phyloP scores from a whole-genome alignment of 2,329 filamentous ascomycete genomes.

The Penicillium concentricum region DNA sequence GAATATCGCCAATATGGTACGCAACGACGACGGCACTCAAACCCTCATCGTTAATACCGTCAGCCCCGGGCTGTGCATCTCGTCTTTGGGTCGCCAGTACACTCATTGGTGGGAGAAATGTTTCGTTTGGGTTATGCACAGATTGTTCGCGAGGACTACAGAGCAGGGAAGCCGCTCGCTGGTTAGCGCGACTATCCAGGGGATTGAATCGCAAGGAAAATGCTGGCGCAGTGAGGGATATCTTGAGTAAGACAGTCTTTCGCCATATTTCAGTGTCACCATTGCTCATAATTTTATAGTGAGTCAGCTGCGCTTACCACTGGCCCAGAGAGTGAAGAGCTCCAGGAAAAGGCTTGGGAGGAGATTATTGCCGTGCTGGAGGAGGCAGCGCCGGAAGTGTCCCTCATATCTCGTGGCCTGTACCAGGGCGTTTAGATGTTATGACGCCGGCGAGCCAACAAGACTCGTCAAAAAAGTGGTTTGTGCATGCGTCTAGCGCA shows the following conservation, averaged over 20 bases:
- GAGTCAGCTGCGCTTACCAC: constrained; percentile 35
- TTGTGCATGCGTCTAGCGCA: background rate
- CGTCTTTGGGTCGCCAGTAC: constrained; percentile 44
- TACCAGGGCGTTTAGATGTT: constrained; percentile 1
- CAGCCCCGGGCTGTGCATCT: constrained; percentile 47
- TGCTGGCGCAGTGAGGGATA: constrained; percentile 46
- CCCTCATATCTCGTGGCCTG: constrained; percentile 1
- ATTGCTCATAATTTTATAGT: constrained; percentile 26
- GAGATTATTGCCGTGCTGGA: constrained; percentile 41
- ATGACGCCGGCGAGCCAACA: background rate
- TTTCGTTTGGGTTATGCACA: constrained; percentile 35
- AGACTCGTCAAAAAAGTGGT: background rate
- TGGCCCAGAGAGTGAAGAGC: constrained; percentile 34
- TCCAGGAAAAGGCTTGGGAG: constrained; percentile 41
- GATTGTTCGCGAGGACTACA: constrained; percentile 42
- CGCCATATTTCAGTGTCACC: background rate
- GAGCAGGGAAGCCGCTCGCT: constrained; percentile 47
- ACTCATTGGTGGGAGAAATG: constrained; percentile 36
- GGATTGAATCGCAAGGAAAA: constrained; percentile 44
- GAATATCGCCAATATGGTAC: constrained; percentile 33
- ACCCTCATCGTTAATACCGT: constrained; percentile 46
- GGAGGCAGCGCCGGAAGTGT: constrained; percentile 23
- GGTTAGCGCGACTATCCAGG: constrained; percentile 43
- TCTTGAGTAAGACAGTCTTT: constrained; percentile 31
- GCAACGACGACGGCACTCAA: constrained; percentile 34